Evolutionary conservation across 2,329 filamentous ascomycete species (phyloP), one percentile per base, ranked within the genome.

Genomic region (Westerdykella aurantiaca): DNA sequence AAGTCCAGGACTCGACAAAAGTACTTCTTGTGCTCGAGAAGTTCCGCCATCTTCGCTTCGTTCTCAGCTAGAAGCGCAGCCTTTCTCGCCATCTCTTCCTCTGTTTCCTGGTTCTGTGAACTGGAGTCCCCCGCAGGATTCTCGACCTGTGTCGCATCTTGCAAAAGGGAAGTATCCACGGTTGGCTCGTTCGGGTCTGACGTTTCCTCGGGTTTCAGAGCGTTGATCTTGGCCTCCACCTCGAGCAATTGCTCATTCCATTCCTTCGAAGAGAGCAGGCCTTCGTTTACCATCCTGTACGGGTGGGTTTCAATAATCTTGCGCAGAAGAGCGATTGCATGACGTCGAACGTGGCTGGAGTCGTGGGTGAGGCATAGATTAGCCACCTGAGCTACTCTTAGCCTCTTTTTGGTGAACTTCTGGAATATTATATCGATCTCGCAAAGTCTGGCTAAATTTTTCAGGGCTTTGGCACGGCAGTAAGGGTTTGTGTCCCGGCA

Each of bases 401-500:
- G 90, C 47, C 93, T 79, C 43, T 90, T 80, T 70, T 96, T 96
- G 31, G 90, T 88, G 58, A 94, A 96, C 64, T 97, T 97, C 23
- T 60, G 50, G 25, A 29, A 29, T 29, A 29, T 29, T 29, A 29
- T 29, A 38, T 95, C 88, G n/a, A 97, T 76, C 45, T 96, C 89
- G 58, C 90, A 96, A 11, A 98, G 78, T 61, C 83, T 91, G 69
- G 87, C 80, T 60, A 93, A 96, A 3, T 97, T 93, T 62, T 98
- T 93, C 47, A 98, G 87, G 2, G 88, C 83, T 55, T 91, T 80
- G 68, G 86, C 94, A 59, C 93, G 81, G 64, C 89, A 96, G 70
- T 97, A 98, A 0, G 93, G 94, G 67, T 97, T 98, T 60, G 95
- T 81, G 58, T 98, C 93, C 39, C 97, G 76, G 68, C 98, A 98